Evolutionary conservation across 1,284 basidiomycete species (phyloP).

Genomic region (Gymnopus androsaceus): DNA sequence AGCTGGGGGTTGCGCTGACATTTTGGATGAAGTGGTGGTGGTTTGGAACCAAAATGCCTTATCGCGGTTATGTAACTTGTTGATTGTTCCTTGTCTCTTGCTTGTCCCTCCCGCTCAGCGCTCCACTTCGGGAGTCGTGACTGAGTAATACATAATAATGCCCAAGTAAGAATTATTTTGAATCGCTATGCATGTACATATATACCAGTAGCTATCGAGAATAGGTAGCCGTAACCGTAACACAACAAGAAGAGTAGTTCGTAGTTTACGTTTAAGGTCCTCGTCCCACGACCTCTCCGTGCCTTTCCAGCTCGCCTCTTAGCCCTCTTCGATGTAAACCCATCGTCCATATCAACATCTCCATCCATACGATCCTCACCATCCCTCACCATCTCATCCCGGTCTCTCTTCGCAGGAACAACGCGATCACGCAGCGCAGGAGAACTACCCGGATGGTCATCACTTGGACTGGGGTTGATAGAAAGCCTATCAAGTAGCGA

Average conservation of each 20-base stretch:
- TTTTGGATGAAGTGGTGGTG: neutral
- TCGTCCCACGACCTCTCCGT: conserved; percentile 5
- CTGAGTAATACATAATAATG: too few species aligned
- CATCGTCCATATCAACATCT: conserved; percentile 7
- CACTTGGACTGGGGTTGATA: neutral
- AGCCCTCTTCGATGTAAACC: neutral
- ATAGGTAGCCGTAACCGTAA: too few species aligned
- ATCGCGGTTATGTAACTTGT: too few species aligned
- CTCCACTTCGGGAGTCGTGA: too few species aligned
- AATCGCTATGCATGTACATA: too few species aligned
- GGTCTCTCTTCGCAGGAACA: conserved; percentile 38
- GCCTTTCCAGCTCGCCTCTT: conserved; percentile 1
- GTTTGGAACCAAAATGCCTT: too few species aligned
- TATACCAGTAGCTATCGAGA: too few species aligned
- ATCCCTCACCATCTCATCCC: conserved; percentile 34
- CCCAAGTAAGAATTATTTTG: too few species aligned
- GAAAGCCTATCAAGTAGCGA: conserved; percentile 40
- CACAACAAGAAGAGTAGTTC: neutral
- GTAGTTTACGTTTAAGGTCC: neutral
- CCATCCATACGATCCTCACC: conserved; percentile 20
- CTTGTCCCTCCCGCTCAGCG: too few species aligned
- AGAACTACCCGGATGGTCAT: conserved; percentile 9
- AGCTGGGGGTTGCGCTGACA: conserved; percentile 4
- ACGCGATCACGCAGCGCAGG: conserved; percentile 43
- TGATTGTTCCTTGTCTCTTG: too few species aligned